Conservation (phyloP, 768 basidiomycete species). For the Boletus subparvulus region DNA sequence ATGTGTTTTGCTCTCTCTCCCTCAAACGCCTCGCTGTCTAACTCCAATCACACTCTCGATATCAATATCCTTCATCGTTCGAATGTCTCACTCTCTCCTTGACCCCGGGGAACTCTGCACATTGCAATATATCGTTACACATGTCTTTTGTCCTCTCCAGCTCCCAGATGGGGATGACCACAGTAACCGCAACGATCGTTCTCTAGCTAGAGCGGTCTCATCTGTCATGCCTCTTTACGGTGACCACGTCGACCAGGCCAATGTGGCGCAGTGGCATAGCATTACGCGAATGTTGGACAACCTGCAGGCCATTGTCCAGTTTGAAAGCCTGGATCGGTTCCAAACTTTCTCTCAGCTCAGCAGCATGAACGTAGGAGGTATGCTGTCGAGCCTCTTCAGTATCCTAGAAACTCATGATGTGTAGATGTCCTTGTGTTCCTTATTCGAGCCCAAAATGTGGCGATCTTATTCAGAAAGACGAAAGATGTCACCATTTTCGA, state of each 20-base stretch:
- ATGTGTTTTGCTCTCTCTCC: too few relatives aligned
- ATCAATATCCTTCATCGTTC: not conserved
- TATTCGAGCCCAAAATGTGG: conserved; percentile 48
- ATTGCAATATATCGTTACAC: conserved; percentile 37
- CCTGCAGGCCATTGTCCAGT: conserved; percentile 4
- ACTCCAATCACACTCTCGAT: too few relatives aligned
- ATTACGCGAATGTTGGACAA: conserved; percentile 32
- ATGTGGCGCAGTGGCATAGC: conserved; percentile 27
- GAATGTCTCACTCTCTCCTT: not conserved
- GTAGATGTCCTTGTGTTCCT: conserved; percentile 39
- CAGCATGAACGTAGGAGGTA: conserved; percentile 22
- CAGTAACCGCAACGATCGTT: conserved; percentile 21
- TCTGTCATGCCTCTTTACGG: conserved; percentile 22
- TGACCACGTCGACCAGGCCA: not conserved
- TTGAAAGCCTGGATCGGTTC: not conserved
- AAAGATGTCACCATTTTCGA: conserved; percentile 37
- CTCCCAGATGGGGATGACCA: conserved; percentile 40
- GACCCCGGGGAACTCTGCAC: not conserved
- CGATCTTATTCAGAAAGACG: conserved; percentile 38
- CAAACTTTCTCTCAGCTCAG: conserved; percentile 15
- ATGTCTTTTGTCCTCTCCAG: conserved; percentile 43
- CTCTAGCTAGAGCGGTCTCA: conserved; percentile 23
- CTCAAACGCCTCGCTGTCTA: too few relatives aligned
- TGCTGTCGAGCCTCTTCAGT: not conserved
- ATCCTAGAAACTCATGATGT: not conserved